A percentile compares a stretch with the other conserved stretches of the same genome.
Evolutionary conservation across 441 rosid species (phyloP).

Genomic region (Euphorbia celastroides): DNA sequence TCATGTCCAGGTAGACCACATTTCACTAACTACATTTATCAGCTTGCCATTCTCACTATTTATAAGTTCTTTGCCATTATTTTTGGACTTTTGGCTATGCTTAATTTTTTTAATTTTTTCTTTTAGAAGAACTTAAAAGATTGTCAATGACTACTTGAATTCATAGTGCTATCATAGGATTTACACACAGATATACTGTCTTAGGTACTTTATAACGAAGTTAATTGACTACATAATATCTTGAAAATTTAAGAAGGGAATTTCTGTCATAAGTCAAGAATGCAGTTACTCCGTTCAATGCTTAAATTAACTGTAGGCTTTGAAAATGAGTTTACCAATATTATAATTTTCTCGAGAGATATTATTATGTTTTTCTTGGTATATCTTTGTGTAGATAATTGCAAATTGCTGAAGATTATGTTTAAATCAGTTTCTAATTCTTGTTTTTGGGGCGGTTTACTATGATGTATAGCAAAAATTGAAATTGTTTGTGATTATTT

Average conservation of each 20-base stretch:
- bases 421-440: not conserved
- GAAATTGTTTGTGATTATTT: not conserved
- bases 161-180: not conserved
- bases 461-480: not conserved
- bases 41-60: not conserved
- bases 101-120: not conserved
- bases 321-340: not conserved
- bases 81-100: not conserved
- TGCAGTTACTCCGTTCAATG: too few species aligned
- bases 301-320: not conserved
- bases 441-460: constrained; percentile 1
- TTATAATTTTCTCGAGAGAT: not conserved
- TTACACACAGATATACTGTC: not conserved
- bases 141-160: not conserved
- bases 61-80: not conserved
- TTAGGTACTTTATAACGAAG: not conserved
- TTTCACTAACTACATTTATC: constrained; percentile 5
- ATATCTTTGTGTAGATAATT: not conserved
- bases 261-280: too few species aligned
- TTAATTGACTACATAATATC: not conserved
- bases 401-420: not conserved
- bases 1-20: constrained; percentile 63
- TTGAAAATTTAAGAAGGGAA: too few species aligned
- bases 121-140: not conserved
- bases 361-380: not conserved